A percentile compares a stretch with the other conserved stretches of the same genome.
Conservation (phyloP, 1,139 yeast genomes). For the Pichia terricola region DNA sequence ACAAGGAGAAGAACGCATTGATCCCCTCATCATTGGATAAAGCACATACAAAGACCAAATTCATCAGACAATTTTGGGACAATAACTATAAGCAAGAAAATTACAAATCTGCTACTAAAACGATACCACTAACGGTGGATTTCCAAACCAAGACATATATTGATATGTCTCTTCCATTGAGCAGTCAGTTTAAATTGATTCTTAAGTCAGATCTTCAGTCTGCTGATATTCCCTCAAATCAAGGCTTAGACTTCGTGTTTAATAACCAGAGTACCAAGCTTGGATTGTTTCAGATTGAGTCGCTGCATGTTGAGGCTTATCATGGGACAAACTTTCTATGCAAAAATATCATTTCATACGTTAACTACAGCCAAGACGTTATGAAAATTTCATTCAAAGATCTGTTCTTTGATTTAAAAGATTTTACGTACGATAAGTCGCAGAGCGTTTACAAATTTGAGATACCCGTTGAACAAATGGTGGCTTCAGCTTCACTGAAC, state of each 20-base stretch:
- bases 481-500: constrained; percentile 2
- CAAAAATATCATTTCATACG: too few relatives aligned
- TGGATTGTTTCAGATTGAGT: constrained; percentile 10
- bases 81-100: constrained; percentile 13
- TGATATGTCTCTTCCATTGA: constrained; percentile 6
- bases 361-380: too few relatives aligned
- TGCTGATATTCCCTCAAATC: constrained; percentile 2
- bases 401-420: constrained; percentile 6
- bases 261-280: constrained; percentile 11
- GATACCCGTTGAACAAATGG: constrained; percentile 1
- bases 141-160: constrained; percentile 2
- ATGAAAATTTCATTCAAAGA: too few relatives aligned
- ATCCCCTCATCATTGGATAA: constrained; percentile 14
- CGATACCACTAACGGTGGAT: constrained; percentile 4
- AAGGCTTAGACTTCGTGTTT: constrained; percentile 9
- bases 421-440: constrained; percentile 5
- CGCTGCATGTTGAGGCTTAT: constrained; percentile 2
- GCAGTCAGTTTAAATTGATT: constrained; percentile 2
- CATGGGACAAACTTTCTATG: not conserved
- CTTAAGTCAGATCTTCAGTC: constrained; percentile 3
- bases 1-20: constrained; percentile 11
- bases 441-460: constrained; percentile 1
- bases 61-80: constrained; percentile 18
- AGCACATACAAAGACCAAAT: constrained; percentile 15
- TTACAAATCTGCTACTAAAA: constrained; percentile 8